Evolutionary conservation across 352 stramenopile species (phyloP), one percentile per base, ranked within the genome.

Genomic region (Globisporangium carolinianum): DNA sequence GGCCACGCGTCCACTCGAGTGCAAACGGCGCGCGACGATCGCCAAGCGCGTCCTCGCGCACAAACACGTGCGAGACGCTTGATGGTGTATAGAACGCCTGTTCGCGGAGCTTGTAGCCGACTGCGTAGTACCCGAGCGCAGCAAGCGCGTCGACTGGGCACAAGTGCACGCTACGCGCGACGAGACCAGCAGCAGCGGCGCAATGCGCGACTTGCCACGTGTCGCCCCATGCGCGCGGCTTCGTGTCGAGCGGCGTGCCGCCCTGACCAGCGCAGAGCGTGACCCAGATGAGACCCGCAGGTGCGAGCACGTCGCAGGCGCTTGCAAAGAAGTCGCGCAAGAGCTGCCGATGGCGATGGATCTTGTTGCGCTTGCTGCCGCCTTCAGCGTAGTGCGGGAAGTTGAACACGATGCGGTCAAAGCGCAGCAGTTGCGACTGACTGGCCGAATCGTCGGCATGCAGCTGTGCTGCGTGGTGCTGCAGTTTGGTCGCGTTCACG

Each of bases 371-470:
- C 61, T 79, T 80, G 51, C 73, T 85, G 51, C 79, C 81, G 48
- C 79, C 76, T n/a, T 86, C 80, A 32, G 79, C 83, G 52, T 79
- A 91, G 54, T 95, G 83, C 41, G 85, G 85, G 60, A 92, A 95
- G 60, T 95, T 95, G 69, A 95, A 95, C 55, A 95, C 79, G 55
- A 95, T 73, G 18, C 80, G 73, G 53, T 93, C 82, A 37, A 89
- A 87, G 17, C 18, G 53, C 39, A 51, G 17, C 0, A 6, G 11
- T 17, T 1, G 51, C 11, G 5, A 42, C 50, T 6, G 47, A 38
- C 15, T 32, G n/a, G 10, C n/a, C 37, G 9, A 11, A 2, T 5
- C 45, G 5, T 15, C 15, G 5, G 3, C 43, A n/a, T 46, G 17
- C 32, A 62, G 18, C 35, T 63, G 36, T 41, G 59, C 60, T 3